These are phyloP conservation scores for Moniliophthora roreri DNA, from an alignment of 1,284 basidiomycete species.

Conservation along the genomic window DNA sequence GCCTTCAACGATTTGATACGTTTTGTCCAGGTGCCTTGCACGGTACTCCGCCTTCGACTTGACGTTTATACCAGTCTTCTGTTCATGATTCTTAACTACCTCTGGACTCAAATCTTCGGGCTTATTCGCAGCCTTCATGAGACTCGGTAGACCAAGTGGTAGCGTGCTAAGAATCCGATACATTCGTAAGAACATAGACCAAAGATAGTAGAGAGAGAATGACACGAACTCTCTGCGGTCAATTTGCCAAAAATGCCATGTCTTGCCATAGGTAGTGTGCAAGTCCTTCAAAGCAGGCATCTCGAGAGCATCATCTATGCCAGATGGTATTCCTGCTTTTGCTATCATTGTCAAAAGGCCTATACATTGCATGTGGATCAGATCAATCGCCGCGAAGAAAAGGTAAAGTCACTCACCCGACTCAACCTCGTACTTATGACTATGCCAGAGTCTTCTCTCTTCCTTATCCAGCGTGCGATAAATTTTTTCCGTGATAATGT, in stretches of 20 bases:
- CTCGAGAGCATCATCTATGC: conserved; percentile 7
- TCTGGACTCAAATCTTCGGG: conserved; percentile 5
- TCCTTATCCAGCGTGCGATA: conserved; percentile 9
- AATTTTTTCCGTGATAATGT: conserved; percentile 8
- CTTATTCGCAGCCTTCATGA: conserved; percentile 9
- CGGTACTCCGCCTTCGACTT: too few relatives aligned
- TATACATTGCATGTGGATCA: not conserved
- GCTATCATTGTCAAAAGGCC: conserved; percentile 12
- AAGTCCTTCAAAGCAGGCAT: conserved; percentile 11
- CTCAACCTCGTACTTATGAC: conserved; percentile 13
- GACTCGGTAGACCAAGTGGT: conserved; percentile 9
- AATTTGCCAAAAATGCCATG: conserved; percentile 13
- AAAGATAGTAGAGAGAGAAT: not conserved
- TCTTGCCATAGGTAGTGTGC: conserved; percentile 12
- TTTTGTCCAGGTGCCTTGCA: too few relatives aligned
- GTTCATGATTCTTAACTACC: conserved; percentile 8
- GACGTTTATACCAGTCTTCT: conserved; percentile 5
- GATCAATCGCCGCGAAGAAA: not conserved
- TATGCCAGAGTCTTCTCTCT: conserved; percentile 13
- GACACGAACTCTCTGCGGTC: conserved; percentile 8
- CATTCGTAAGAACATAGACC: not conserved
- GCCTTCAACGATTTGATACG: too few relatives aligned
- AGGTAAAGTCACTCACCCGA: not conserved
- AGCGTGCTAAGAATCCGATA: not conserved
- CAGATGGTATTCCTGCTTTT: conserved; percentile 8